Conservation (phyloP, 352 stramenopile genomes). For the Phytophthora pisi region DNA sequence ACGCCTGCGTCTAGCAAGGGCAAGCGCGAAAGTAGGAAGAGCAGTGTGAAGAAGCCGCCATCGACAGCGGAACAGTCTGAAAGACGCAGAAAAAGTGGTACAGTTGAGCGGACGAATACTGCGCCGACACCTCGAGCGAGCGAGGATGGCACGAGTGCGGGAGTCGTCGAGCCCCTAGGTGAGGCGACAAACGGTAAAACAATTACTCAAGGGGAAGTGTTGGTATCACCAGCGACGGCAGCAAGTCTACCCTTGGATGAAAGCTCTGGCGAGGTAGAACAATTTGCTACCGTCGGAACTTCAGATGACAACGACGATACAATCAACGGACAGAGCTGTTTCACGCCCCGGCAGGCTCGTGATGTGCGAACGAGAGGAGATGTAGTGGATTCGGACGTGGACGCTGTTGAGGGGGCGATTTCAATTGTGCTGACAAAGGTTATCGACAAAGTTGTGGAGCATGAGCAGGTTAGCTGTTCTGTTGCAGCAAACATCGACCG, state of each 20-base stretch:
- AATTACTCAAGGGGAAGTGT: not conserved
- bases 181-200: not conserved
- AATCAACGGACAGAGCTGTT: not conserved
- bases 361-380: not conserved
- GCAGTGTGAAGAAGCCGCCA: slow-evolving; percentile 25
- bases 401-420: slow-evolving; percentile 2
- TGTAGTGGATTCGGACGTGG: not conserved
- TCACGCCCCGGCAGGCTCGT: not conserved
- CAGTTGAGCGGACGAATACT: slow-evolving; percentile 5
- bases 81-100: not conserved
- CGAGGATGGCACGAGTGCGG: not conserved
- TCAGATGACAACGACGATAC: not conserved
- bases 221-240: not conserved
- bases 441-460: slow-evolving; percentile 7
- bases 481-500: not conserved
- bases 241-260: not conserved
- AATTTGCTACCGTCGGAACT: not conserved
- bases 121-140: slow-evolving; percentile 3
- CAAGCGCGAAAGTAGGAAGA: slow-evolving; percentile 28
- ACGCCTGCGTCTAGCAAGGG: slow-evolving; percentile 8
- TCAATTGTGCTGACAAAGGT: slow-evolving; percentile 3
- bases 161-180: not conserved
- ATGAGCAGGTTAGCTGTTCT: not conserved
- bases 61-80: slow-evolving; percentile 1
- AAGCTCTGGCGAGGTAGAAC: not conserved